Percentiles rank a stretch among this genome's conserved stretches.
phyloP scores from a whole-genome alignment of 305 asterid genomes.

The Solanum hybrid region DNA sequence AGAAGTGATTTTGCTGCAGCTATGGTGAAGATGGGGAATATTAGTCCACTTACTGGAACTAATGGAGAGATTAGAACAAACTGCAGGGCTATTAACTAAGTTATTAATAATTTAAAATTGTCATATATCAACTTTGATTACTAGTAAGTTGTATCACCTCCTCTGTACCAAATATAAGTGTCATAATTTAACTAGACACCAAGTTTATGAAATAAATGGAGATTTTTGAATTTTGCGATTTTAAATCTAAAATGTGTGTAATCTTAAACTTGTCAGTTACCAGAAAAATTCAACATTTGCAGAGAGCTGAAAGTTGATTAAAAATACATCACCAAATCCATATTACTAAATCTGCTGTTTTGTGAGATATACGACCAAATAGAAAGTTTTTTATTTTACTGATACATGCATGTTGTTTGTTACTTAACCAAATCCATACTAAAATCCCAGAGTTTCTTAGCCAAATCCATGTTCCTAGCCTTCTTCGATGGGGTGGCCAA shows the following conservation, averaged over 20 bases:
- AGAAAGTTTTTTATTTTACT: background rate
- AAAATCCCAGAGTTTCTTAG: constrained; percentile 53
- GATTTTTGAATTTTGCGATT: background rate
- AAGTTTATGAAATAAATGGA: background rate
- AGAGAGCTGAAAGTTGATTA: background rate
- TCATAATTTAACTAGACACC: background rate
- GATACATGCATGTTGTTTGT: background rate
- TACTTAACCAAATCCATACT: constrained; percentile 29
- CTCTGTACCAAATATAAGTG: background rate
- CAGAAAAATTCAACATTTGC: background rate
- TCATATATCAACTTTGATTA: background rate
- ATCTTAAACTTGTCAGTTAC: background rate
- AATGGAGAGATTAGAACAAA: constrained; percentile 67
- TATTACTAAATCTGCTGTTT: background rate
- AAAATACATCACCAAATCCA: background rate
- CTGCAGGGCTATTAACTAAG: constrained; percentile 54
- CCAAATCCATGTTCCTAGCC: constrained; percentile 36
- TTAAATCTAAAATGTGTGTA: background rate
- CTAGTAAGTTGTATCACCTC: background rate
- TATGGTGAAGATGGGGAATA: constrained; percentile 47
- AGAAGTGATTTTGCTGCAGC: constrained; percentile 33
- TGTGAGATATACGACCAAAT: background rate
- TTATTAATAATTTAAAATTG: background rate
- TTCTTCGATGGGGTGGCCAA: constrained; percentile 22
- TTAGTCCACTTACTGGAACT: constrained; percentile 52